Evolutionary conservation across 139 green algal species (phyloP), one percentile per base, ranked within the genome.

Genomic region (Chlamydomonas incerta): DNA sequence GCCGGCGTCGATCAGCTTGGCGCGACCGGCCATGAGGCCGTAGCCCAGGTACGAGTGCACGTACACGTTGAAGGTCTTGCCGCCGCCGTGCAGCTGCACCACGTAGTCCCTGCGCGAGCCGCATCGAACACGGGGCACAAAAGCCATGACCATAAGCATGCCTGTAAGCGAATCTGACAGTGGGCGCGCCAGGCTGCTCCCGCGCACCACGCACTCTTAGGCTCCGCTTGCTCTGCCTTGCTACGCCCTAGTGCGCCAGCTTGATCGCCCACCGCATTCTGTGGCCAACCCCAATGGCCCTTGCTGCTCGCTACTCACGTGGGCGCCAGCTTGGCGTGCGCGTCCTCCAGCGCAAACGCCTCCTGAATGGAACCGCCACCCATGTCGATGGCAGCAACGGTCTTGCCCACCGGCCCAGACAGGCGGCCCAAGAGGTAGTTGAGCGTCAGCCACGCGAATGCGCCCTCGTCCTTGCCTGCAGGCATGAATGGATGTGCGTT

Each of bases 1-100:
- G 4, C 63, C 71, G 13, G 46, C 74, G 33, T 84, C 77, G 31
- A 92, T 88, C 23, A 99, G 93, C n/a, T 93, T 96, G 21, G 96
- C 96, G 1, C 98, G 90, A 2, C 90, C 97, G 8, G 98, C 98
- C 97, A 99, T 99, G 52, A 99, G 90, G 23, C 98, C 98, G 88
- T 96, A 99, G 18, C 97, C 97, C 55, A 99, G 90, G 87, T 99
- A 99, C 82, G 93, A 97, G 88, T 99, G 93, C 31, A 99, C 96
- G 86, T 99, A 99, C 5, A 99, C 96, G 57, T 93, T 91, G 93
- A 98, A 98, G 0, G 60, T 87, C 31, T 82, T 70, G 6, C 95
- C 95, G 18, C 86, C 93, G 17, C 90, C 95, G 46, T 74, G 63
- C 34, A 83, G 77, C 37, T 41, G 8, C 4, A 65, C 52, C 37